A percentile compares a stretch with the other conserved stretches of the same genome.
Conservation (phyloP, 441 rosid species). For the Gossypium gossypioides region DNA sequence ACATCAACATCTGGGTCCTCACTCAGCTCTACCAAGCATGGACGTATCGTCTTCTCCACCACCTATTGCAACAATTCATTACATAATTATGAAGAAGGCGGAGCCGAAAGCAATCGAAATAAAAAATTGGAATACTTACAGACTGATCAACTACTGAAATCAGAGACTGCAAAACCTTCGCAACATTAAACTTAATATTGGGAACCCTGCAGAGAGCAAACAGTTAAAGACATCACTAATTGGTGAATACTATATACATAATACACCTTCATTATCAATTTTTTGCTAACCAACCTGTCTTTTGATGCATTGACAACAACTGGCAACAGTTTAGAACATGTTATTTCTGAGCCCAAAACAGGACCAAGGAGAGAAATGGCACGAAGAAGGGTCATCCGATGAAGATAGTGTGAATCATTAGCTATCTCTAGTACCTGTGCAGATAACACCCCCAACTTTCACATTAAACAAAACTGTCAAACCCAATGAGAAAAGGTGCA, state of each 20-base stretch:
- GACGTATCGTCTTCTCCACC: conserved; percentile 64
- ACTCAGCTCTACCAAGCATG: conserved; percentile 69
- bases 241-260: background rate
- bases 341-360: conserved; percentile 76
- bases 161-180: conserved; percentile 76
- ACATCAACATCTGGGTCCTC: conserved; percentile 96
- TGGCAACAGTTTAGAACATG: conserved; percentile 71
- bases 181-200: conserved; percentile 85
- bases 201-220: conserved; percentile 53
- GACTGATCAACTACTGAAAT: conserved; percentile 73
- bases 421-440: conserved; percentile 66
- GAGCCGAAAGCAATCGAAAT: background rate
- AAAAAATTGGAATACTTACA: conserved; percentile 35
- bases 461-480: background rate
- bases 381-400: conserved; percentile 71
- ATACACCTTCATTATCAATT: background rate
- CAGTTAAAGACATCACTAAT: conserved; percentile 8
- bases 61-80: conserved; percentile 34
- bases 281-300: conserved; percentile 49
- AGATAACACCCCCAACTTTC: conserved; percentile 12
- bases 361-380: conserved; percentile 80
- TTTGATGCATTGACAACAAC: conserved; percentile 59
- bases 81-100: no score
- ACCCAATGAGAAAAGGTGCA: background rate
- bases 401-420: conserved; percentile 63